Base-by-base conservation (phyloP, 371 early-diverging fungal species). In the Syncephalastrum racemosum region DNA sequence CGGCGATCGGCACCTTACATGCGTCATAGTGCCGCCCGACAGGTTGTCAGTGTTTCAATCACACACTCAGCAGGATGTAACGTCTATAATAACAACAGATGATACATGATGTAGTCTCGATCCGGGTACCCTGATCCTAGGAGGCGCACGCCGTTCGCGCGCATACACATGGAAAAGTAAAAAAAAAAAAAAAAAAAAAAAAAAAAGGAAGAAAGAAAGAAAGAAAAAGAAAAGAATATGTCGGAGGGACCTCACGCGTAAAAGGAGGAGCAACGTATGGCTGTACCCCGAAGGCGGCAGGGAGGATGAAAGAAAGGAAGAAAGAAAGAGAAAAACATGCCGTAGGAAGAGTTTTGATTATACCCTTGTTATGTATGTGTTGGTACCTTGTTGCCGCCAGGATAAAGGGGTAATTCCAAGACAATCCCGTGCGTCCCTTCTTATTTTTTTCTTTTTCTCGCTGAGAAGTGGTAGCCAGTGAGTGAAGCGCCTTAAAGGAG, bases 351-450 rank as follows among this genome's bases (percentile, higher is more conserved):
- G 84, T 31, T 31, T 47, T 83, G 80, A 54, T 90, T 85, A 63
- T 93, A 91, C 58, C 78, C 82, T 68, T 93, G 90, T 66, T 93
- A 92, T 63, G 92, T 93, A 56, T 75, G 83, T 24, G 75, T 79
- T 20, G 89, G 87, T 53, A 93, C 70, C 31, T 81, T 82, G 16
- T 90, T 89, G 66, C 94, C 89, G 71, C 87, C 85, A 46, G 95
- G 95, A 56, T 93, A 82, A 67, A 97, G 94, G 25, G 93, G 89
- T 3, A 86, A 79, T 10, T 92, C 92, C 22, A 86, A 74, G 51
- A 80, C 82, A 60, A 85, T 87, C 92, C 92, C 91, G 31, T 83
- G 78, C 49, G 31, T 83, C 79, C 49, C 91, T 90, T 56, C 87
- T 71, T 60, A 86, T 85, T 66, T 89, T 87, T 67, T 86, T 85